These are phyloP conservation scores for Suillus plorans DNA, from an alignment of 768 basidiomycete genomes.

Conservation along the genomic window DNA sequence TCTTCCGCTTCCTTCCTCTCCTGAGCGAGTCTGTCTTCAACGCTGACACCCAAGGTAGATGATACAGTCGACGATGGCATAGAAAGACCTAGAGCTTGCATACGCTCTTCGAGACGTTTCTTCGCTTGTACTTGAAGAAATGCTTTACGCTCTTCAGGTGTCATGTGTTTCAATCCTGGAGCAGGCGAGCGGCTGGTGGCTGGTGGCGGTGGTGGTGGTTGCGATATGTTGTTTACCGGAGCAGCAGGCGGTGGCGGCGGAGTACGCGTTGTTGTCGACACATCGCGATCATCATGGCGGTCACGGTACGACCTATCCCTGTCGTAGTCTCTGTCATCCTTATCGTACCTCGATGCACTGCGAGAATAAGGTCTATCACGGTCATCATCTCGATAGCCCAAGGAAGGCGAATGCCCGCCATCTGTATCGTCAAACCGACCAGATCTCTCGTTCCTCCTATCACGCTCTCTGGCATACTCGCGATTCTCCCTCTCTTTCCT, in stretches of 20 bases:
- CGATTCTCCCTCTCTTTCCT: slow-evolving; percentile 75
- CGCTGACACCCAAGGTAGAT: slow-evolving; percentile 67
- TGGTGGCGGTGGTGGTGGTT: slow-evolving; percentile 44
- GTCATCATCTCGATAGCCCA: slow-evolving; percentile 39
- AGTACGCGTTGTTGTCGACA: slow-evolving; percentile 39
- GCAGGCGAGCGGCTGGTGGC: slow-evolving; percentile 58
- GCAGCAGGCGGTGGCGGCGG: slow-evolving; percentile 49
- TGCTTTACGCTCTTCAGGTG: slow-evolving; percentile 77
- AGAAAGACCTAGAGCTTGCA: slow-evolving; percentile 78
- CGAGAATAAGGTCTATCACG: slow-evolving; percentile 55
- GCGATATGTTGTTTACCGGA: slow-evolving; percentile 36
- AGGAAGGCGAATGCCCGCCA: slow-evolving; percentile 29
- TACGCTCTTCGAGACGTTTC: slow-evolving; percentile 79
- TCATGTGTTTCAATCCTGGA: slow-evolving; percentile 72
- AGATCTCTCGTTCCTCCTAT: slow-evolving; percentile 79
- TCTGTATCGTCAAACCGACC: slow-evolving; percentile 61
- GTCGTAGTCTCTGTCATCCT: slow-evolving; percentile 39
- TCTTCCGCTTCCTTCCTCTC: slow-evolving; percentile 93
- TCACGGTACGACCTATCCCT: slow-evolving; percentile 29
- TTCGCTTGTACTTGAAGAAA: slow-evolving; percentile 79
- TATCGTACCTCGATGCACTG: slow-evolving; percentile 35
- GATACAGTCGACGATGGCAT: slow-evolving; percentile 35
- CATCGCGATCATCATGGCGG: slow-evolving; percentile 29
- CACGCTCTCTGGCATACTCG: slow-evolving; percentile 76
- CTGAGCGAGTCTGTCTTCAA: slow-evolving; percentile 80